Evolutionary conservation across 176 grass and related monocot species (phyloP).

Genomic region (Themeda triandra): DNA sequence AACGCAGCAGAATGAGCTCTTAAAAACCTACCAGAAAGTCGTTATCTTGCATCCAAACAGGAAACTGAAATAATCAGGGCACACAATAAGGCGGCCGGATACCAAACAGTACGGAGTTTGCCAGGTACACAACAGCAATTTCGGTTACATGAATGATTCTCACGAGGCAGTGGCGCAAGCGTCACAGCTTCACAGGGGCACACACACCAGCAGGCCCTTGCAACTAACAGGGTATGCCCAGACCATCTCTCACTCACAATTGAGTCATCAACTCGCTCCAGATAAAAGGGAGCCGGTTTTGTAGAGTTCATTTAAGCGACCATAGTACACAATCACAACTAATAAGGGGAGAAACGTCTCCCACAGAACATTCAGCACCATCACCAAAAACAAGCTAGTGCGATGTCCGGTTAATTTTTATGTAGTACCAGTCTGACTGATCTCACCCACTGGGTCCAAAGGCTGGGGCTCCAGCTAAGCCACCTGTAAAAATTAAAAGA

Average conservation of each 20-base stretch:
- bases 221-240: neutral
- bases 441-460: neutral
- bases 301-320: neutral
- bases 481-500: neutral
- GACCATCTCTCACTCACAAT: neutral
- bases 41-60: neutral
- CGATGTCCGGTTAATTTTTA: neutral
- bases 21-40: neutral
- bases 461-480: neutral
- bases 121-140: neutral
- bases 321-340: neutral
- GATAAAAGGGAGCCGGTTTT: neutral
- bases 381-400: slow-evolving; percentile 26
- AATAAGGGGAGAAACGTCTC: neutral
- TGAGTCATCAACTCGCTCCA: neutral
- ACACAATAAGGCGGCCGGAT: neutral
- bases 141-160: neutral
- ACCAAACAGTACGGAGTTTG: neutral
- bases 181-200: neutral
- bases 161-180: neutral
- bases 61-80: neutral
- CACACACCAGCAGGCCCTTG: slow-evolving; percentile 13
- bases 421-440: neutral
- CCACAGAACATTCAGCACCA: slow-evolving; percentile 22
- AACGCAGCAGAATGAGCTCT: neutral